Base-by-base conservation (phyloP, 257 asterid genomes). In the Eucommia ulmoides region DNA sequence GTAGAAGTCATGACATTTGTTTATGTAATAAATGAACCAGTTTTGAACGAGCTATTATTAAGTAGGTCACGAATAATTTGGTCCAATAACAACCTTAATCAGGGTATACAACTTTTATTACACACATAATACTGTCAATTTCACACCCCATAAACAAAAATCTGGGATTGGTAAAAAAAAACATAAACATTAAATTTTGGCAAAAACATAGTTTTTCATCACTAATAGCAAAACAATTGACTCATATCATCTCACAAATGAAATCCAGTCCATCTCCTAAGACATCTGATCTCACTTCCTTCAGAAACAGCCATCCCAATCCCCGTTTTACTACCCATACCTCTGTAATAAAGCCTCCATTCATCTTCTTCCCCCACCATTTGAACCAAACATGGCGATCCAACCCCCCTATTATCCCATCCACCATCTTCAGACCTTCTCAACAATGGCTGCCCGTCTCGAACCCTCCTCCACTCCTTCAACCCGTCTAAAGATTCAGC, bases 281-380 rank as follows among this genome's bases (percentile, higher is more conserved):
- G 80, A 35, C 50, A 55, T 12, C 52, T 14, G 22, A 62, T 33
- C 15, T 65, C 74, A 66, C 45, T 45, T 19, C 83, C 94, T 57
- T 81, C 46, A 57, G 78, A 77, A 0, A 78, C 64, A 2, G 94
- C 94, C 80, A 88, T 58, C 8, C 97, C 97, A 66, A 88, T 77
- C 29, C 97, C 93, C 25, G 68, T 74, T 59, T 72, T 81, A 17
- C 95, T 89, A n/a, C 93, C 97, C 62, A 75, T 44, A 19, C 97
- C 97, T 74, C 66, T 74, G 19, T 81, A 84, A 54, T 84, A 88
- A 68, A 88, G 61, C 69, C 97, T 88, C 95, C 95, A 84, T 57
- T 81, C 84, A 17, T 70, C 74, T 24, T 18, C 49, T 19, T 65
- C 77, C 17, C 80, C 95, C 61, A 84, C 89, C 88, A 79, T 77